Base-by-base conservation (phyloP, 192 early-diverging fungal species). In the Haplosporangium gracile region DNA sequence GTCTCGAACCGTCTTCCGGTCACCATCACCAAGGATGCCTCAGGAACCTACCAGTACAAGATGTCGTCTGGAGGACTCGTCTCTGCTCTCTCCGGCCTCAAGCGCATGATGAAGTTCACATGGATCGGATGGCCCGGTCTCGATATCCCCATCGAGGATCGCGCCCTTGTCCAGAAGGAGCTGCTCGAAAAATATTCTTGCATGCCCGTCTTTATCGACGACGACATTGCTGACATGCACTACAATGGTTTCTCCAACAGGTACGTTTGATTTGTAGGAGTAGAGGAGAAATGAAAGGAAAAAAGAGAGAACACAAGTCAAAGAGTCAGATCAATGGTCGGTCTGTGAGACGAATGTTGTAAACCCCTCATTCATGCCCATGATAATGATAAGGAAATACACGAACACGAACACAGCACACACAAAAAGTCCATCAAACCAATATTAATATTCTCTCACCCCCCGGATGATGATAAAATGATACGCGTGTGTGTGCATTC, bases 81-180 rank as follows among this genome's bases (percentile, higher is more conserved):
- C 36, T 95, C 96, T 22, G 99, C 97, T 26, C 89, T 99, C 38
- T 95, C 94, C 24, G 99, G 99, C 4, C 89, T 99, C 57, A 97
- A 98, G 88, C 96, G 96, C 77, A 93, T 97, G 86, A 99, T 97
- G 97, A 90, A 92, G 70, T 99, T 99, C 89, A 97, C 95, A 0
- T 99, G 99, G 99, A 97, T 99, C 82, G 99, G 99, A 15, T 99
- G 99, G 99, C 98, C 98, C 24, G 96, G 98, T 72, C 80, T 97
- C 76, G 94, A 98, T 75, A 91, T 98, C 65, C 93, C 97, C 11
- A 86, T 86, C n/a, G 93, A 95, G 6, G 97, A 99, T 70, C 93
- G 94, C 22, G 91, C 87, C 24, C 76, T 72, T 18, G 93, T 98
- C 73, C 92, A 94, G 70, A 85, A 93, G 38, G 88, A 93, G 47